Base-by-base conservation (phyloP, 352 stramenopile species). In the Globisporangium recalcitrans region DNA sequence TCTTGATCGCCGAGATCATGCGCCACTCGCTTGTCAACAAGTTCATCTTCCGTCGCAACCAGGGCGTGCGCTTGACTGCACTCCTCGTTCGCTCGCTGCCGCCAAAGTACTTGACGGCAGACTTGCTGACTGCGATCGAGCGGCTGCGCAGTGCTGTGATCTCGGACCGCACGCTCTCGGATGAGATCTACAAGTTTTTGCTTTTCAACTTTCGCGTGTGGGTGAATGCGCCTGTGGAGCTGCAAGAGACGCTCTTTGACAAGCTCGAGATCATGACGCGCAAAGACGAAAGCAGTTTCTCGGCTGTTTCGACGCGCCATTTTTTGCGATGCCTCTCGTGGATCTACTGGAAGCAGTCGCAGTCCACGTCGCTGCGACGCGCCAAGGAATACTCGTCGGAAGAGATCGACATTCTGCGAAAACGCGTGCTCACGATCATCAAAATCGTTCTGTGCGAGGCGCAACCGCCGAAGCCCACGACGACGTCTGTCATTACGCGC, bases 121-220 rank as follows among this genome's bases (percentile, higher is more conserved):
- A 93, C 57, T 38, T 95, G 14, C 57, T 93, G 14, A 70, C 78
- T n/a, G 70, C 85, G 1, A 84, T 95, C 44, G 84, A 95, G 63
- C 72, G 85, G 1, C 63, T 93, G 6, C 76, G 80, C 19, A 90
- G 74, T 58, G 84, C 83, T 16, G 83, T 93, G 27, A 82, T 90
- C 29, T 91, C 85, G 13, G 85, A 95, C 62, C 82, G 82, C 21
- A 90, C 77, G 60, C 58, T 95, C 27, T 71, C 80, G 1, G 84
- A 93, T 49, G 85, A 95, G 53, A 90, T 93, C 38, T 87, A 86
- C 67, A 91, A 90, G 60, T 86, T 88, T 49, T 55, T 95, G 58
- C 67, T 95, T 10, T 95, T 91, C 71, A 93, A 95, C 61, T 93
- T 95, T 52, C 82, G 83, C 5, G 72, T 95, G 31, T 95, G 85